Evolutionary conservation across 495 filamentous ascomycete genomes (phyloP), one percentile per base, ranked within the genome.

Genomic region (Penicillium atrosanguineum): DNA sequence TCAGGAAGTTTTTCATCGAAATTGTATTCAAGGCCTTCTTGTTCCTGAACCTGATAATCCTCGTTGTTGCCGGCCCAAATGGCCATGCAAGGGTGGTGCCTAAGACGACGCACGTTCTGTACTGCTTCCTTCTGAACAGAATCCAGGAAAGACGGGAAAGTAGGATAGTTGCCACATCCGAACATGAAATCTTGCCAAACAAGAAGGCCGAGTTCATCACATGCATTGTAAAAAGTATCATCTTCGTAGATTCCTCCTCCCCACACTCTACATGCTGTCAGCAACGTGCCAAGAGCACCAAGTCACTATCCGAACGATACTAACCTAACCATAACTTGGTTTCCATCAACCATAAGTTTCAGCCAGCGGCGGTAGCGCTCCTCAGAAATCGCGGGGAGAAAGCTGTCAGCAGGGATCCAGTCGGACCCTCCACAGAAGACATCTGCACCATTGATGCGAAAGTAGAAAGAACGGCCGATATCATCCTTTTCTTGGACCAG

Each of bases 1-100:
- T 90, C 78, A 0, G 90, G 86, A 62, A 94, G 78, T 50, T 87
- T 88, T 70, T 96, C 89, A 25, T 82, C 67, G 63, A 79, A 62
- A 71, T 84, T 60, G 65, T 88, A 87, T 14, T 78, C 77, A 20
- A 88, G 76, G 0, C 77, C 72, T 42, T 78, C 77, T 28, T 74
- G 74, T 61, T 96, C 92, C 48, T 85, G 85, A 26, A 92, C 88
- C 68, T 95, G 90, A 67, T 97, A 96, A 65, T 97, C 91, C 68
- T 96, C 93, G 64, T 97, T 96, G 69, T 96, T 96, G 20, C 93
- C 93, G 12, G 87, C 89, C 61, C 83, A 95, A 52, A 97, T 86
- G 36, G 93, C 87, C 58, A 97, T 87, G 23, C 83, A 88, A 0
- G 92, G 89, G 62, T 96, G 93, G 57, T 95, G 89, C 19, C 89